phyloP scores from a whole-genome alignment of 1,284 basidiomycete species.

The Lignosus rhinocerotis region DNA sequence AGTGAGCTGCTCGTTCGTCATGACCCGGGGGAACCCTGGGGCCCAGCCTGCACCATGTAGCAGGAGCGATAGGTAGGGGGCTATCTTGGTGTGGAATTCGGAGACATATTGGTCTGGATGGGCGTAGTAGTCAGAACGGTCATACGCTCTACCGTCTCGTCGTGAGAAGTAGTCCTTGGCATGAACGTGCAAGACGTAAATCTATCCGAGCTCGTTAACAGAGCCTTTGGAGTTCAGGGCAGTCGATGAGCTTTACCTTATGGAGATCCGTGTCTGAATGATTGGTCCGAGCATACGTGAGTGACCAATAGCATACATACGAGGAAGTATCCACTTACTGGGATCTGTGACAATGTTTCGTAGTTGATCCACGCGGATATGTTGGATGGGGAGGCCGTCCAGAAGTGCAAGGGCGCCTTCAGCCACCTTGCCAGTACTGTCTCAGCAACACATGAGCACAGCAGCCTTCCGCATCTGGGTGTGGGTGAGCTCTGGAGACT shows the following conservation, averaged over 20 bases:
- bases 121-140: constrained; percentile 71
- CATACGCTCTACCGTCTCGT: constrained; percentile 55
- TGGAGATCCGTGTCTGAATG: constrained; percentile 52
- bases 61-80: constrained; percentile 81
- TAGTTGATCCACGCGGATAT: constrained; percentile 60
- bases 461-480: no score
- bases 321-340: constrained; percentile 39
- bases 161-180: constrained; percentile 71
- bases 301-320: neutral
- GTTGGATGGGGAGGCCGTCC: constrained; percentile 65
- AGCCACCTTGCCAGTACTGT: constrained; percentile 78
- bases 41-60: constrained; percentile 88
- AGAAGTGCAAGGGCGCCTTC: constrained; percentile 75
- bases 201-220: constrained; percentile 36
- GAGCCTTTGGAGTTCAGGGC: neutral
- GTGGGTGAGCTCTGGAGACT: neutral
- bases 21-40: constrained; percentile 72
- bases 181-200: constrained; percentile 78
- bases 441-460: neutral
- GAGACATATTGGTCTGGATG: constrained; percentile 68
- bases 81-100: constrained; percentile 73
- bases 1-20: constrained; percentile 67
- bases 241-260: constrained; percentile 38
- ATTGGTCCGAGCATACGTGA: neutral
- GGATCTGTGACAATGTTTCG: constrained; percentile 50